Evolutionary conservation across 257 asterid species (phyloP).

Genomic region (Fraxinus excelsior): DNA sequence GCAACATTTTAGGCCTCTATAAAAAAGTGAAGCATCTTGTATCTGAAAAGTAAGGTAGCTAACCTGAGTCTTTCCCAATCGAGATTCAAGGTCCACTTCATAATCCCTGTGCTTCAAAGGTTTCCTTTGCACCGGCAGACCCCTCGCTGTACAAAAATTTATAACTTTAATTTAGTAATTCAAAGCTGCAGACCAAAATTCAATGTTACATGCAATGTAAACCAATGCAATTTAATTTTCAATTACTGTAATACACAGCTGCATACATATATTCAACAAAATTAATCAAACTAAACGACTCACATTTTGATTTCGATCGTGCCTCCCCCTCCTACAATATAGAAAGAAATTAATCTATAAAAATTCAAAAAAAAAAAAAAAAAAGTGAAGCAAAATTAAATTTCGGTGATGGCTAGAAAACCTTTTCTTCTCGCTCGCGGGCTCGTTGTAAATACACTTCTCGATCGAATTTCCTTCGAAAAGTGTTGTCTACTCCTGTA

Average conservation of each 20-base stretch:
- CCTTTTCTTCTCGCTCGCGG: constrained; percentile 92
- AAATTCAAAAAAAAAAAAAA: constrained; percentile 13
- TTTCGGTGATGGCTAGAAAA: constrained; percentile 6
- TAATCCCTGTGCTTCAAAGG: constrained; percentile 98
- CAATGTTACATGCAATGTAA: constrained; percentile 11
- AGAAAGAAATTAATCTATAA: constrained; percentile 9
- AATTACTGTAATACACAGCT: not conserved
- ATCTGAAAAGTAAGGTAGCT: constrained; percentile 5
- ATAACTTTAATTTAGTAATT: not conserved
- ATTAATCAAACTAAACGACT: constrained; percentile 23
- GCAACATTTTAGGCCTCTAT: not conserved
- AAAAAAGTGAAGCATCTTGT: not conserved
- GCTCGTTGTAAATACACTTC: constrained; percentile 96
- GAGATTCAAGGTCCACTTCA: constrained; percentile 97
- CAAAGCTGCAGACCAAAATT: constrained; percentile 7
- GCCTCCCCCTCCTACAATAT: constrained; percentile 57
- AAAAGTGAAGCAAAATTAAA: not conserved
- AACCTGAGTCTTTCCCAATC: constrained; percentile 98
- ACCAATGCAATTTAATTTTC: constrained; percentile 18
- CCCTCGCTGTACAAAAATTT: constrained; percentile 65
- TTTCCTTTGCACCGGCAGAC: constrained; percentile 89
- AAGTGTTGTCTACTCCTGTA: constrained; percentile 92
- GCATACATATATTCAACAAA: constrained; percentile 19
- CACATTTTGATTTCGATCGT: constrained; percentile 60
- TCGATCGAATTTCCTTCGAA: constrained; percentile 80